A percentile compares a stretch with the other conserved stretches of the same genome.
Conservation (phyloP, 768 basidiomycete genomes). For the Lactifluus hygrophoroides region DNA sequence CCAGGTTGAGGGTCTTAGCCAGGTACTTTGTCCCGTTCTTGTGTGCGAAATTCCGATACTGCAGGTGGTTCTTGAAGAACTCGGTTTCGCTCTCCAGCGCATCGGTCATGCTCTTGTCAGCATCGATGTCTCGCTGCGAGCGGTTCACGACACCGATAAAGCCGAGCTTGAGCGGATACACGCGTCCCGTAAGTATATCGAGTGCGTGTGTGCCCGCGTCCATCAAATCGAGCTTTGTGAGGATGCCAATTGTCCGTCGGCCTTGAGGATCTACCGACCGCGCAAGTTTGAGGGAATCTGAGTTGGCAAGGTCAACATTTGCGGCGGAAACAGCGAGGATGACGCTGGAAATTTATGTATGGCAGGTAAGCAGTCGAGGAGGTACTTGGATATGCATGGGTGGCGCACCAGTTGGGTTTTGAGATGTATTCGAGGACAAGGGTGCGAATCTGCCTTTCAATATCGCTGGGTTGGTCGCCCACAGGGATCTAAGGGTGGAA, state of each 20-base stretch:
- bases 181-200: slow-evolving; percentile 91
- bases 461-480: slow-evolving; percentile 96
- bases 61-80: slow-evolving; percentile 84
- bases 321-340: slow-evolving; percentile 96
- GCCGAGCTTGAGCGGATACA: slow-evolving; percentile 95
- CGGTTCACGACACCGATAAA: slow-evolving; percentile 98
- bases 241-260: slow-evolving; percentile 89
- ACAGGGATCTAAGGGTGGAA: slow-evolving; percentile 96
- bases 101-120: slow-evolving; percentile 75
- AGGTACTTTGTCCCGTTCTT: slow-evolving; percentile 96
- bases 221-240: slow-evolving; percentile 98
- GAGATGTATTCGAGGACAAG: slow-evolving; percentile 95
- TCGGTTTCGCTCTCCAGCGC: slow-evolving; percentile 80
- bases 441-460: slow-evolving; percentile 91
- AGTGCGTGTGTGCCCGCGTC: slow-evolving; percentile 97
- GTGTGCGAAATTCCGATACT: slow-evolving; percentile 92
- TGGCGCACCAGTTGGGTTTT: slow-evolving; percentile 82
- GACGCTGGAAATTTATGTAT: slow-evolving; percentile 43
- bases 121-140: slow-evolving; percentile 94
- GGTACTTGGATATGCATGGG: background rate
- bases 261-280: slow-evolving; percentile 94
- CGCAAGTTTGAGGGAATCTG: slow-evolving; percentile 94
- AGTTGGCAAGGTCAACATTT: slow-evolving; percentile 98
- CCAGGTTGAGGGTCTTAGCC: slow-evolving; percentile 90
- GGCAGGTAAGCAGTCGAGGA: background rate